These are phyloP conservation scores for Linderniella brevidens DNA, from an alignment of 257 asterid genomes.

Conservation along the genomic window DNA sequence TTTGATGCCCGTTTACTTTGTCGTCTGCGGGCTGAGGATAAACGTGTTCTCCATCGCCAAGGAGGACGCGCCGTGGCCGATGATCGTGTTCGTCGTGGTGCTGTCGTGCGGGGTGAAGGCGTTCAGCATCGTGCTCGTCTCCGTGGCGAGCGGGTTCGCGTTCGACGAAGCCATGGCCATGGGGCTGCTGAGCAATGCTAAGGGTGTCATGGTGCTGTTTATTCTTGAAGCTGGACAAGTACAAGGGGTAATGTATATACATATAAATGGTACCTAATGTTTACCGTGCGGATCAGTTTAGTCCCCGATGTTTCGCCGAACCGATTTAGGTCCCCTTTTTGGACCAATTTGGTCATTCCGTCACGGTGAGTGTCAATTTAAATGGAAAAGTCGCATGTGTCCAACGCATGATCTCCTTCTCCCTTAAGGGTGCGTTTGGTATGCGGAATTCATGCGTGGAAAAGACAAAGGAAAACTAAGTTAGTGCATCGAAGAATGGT, in stretches of 20 bases:
- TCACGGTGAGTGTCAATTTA: too few species aligned
- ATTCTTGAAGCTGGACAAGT: constrained; percentile 69
- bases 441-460: too few species aligned
- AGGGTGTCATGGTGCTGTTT: constrained; percentile 52
- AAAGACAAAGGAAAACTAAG: too few species aligned
- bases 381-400: too few species aligned
- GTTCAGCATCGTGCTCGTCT: constrained; percentile 24
- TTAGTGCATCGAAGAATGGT: too few species aligned
- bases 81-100: constrained; percentile 16
- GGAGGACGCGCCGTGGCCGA: constrained; percentile 8
- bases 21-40: constrained; percentile 65
- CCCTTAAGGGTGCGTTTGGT: too few species aligned
- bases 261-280: too few species aligned
- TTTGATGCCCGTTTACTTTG: constrained; percentile 62
- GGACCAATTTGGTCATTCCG: too few species aligned
- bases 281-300: too few species aligned
- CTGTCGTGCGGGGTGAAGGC: constrained; percentile 31
- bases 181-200: constrained; percentile 55
- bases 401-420: too few species aligned
- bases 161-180: constrained; percentile 38
- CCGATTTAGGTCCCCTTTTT: too few species aligned
- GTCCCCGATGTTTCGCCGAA: too few species aligned
- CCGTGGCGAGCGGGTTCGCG: constrained; percentile 14
- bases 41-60: constrained; percentile 18
- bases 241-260: constrained; percentile 62